These are phyloP conservation scores for Phycomyces nitens DNA, from an alignment of 192 early-diverging fungal genomes.

Conservation along the genomic window DNA sequence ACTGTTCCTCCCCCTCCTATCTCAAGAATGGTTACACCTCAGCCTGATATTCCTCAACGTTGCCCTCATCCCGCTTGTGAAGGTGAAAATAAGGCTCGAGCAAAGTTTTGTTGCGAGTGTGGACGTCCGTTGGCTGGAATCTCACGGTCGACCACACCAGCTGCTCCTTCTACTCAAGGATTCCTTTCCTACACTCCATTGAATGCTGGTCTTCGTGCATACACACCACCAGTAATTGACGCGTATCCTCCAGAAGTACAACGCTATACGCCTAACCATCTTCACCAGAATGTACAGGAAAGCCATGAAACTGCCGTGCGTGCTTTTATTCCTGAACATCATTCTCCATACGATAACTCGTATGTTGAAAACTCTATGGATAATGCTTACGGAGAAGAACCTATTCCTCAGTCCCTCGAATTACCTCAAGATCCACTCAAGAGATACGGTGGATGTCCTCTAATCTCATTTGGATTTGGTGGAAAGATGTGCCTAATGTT, in stretches of 20 bases:
- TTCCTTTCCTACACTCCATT: neutral
- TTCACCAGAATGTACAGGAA: no score
- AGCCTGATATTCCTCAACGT: conserved; percentile 14
- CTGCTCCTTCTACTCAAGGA: conserved; percentile 1
- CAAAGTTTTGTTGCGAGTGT: conserved; percentile 61
- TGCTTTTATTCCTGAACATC: no score
- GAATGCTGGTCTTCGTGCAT: neutral
- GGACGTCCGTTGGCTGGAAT: conserved; percentile 42
- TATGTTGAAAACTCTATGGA: neutral
- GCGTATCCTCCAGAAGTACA: no score
- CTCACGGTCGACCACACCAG: conserved; percentile 42
- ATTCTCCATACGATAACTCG: neutral
- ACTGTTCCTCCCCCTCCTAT: conserved; percentile 16
- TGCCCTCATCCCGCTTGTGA: conserved; percentile 49
- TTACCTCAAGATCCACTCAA: conserved; percentile 35
- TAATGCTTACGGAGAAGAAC: neutral
- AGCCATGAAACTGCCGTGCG: no score
- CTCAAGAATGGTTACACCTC: conserved; percentile 14
- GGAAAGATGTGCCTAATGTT: conserved; percentile 66
- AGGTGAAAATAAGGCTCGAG: conserved; percentile 49
- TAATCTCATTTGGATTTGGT: conserved; percentile 75
- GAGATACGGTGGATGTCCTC: conserved; percentile 49
- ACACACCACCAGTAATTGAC: neutral
- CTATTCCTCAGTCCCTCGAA: neutral
- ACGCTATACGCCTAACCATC: no score